A percentile compares a stretch with the other conserved stretches of the same genome.
Conservation (phyloP, 2,329 filamentous ascomycete species). For the Nigrograna mackinnonii region DNA sequence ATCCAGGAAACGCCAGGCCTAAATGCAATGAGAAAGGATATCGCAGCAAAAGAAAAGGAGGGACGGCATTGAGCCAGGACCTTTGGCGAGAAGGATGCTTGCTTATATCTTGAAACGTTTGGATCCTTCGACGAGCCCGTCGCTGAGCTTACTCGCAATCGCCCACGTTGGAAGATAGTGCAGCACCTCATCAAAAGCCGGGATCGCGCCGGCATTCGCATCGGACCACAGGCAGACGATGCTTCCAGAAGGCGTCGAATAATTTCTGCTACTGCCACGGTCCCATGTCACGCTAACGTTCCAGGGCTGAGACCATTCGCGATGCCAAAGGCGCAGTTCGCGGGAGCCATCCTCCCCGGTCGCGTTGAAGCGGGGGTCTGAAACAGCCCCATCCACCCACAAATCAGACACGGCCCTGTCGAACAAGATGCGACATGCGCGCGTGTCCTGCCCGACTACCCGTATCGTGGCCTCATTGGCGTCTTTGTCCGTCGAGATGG, state of each 20-base stretch:
- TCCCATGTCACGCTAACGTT: constrained; percentile 73
- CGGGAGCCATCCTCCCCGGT: constrained; percentile 66
- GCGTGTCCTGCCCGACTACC: constrained; percentile 74
- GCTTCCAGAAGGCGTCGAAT: constrained; percentile 55
- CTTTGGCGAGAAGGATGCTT: constrained; percentile 20
- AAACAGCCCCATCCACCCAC: constrained; percentile 62
- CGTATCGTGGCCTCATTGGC: constrained; percentile 64
- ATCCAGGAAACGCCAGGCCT: constrained; percentile 30
- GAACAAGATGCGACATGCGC: constrained; percentile 76
- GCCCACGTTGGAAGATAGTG: constrained; percentile 81
- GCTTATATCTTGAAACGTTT: constrained; percentile 60
- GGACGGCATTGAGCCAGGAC: constrained; percentile 25
- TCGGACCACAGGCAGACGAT: constrained; percentile 89
- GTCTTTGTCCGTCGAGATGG: constrained; percentile 52
- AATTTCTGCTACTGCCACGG: constrained; percentile 27
- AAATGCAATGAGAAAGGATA: constrained; percentile 35
- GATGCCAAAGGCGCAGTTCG: constrained; percentile 78
- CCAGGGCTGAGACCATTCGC: constrained; percentile 79
- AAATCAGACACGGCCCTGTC: constrained; percentile 69
- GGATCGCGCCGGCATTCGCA: constrained; percentile 75
- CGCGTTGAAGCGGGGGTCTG: constrained; percentile 67
- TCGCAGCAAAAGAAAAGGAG: constrained; percentile 32
- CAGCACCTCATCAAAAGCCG: constrained; percentile 79
- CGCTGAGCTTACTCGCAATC: constrained; percentile 72
- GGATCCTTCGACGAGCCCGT: constrained; percentile 81